Evolutionary conservation across 192 early-diverging fungal genomes (phyloP).

Genomic region (Backusella luteola): DNA sequence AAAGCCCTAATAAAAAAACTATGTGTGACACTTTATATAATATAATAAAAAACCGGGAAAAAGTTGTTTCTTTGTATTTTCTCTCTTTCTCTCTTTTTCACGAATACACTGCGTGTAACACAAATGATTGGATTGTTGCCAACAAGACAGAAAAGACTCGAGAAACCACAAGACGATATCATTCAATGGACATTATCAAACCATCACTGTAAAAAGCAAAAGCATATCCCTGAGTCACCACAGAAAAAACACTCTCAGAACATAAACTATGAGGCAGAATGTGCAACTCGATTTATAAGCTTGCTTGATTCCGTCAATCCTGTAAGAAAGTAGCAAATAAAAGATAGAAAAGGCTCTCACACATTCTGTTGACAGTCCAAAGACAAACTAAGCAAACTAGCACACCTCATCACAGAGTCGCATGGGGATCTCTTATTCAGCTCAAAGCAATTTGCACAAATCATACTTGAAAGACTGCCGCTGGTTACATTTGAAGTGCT

Average conservation of each 20-base stretch:
- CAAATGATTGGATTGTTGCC: background rate
- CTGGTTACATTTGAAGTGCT: background rate
- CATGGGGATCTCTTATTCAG: background rate
- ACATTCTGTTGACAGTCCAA: background rate
- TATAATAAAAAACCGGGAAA: too few species aligned
- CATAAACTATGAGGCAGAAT: background rate
- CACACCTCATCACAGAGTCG: background rate
- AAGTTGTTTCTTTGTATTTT: too few species aligned
- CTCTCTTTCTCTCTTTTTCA: too few species aligned
- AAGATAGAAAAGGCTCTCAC: too few species aligned
- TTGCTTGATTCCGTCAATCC: background rate
- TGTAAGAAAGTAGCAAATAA: background rate
- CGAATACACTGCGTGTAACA: too few species aligned
- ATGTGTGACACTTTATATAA: too few species aligned
- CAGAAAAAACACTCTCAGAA: background rate
- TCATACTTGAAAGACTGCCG: background rate
- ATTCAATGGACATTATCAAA: slow-evolving; percentile 1
- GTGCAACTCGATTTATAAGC: background rate
- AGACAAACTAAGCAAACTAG: background rate
- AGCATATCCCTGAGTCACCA: background rate
- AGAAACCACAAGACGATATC: background rate
- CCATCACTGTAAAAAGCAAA: background rate
- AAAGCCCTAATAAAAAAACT: too few species aligned
- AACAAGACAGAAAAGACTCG: background rate
- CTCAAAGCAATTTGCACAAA: background rate